Evolutionary conservation across 495 filamentous ascomycete genomes (phyloP).

Genomic region (Penicillium taxi): DNA sequence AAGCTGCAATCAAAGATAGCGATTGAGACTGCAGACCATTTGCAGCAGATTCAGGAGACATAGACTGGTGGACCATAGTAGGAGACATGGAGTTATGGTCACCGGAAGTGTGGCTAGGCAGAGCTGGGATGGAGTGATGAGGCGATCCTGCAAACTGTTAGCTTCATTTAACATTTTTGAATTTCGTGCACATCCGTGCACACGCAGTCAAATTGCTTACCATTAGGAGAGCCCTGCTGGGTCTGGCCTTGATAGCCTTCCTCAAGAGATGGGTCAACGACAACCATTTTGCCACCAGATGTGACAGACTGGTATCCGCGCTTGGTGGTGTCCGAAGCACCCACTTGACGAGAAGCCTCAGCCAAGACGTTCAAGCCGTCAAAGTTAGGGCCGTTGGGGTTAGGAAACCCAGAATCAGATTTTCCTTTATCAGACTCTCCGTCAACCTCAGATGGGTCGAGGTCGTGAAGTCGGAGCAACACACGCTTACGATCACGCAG

Average conservation of each 20-base stretch:
- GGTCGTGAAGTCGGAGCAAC: constrained; percentile 49
- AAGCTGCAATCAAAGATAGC: constrained; percentile 44
- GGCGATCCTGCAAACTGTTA: constrained; percentile 19
- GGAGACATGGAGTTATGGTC: constrained; percentile 37
- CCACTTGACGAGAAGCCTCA: constrained; percentile 70
- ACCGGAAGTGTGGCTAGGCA: constrained; percentile 25
- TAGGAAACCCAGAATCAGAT: constrained; percentile 32
- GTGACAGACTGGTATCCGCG: constrained; percentile 40
- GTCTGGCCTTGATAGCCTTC: constrained; percentile 36
- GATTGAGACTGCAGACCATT: constrained; percentile 40
- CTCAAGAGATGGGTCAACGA: constrained; percentile 42
- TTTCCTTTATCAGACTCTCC: constrained; percentile 33
- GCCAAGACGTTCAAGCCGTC: constrained; percentile 72
- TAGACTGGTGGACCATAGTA: constrained; percentile 29
- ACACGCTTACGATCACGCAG: constrained; percentile 59
- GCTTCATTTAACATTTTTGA: constrained; percentile 17
- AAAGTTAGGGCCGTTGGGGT: constrained; percentile 49
- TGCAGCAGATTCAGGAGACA: constrained; percentile 32
- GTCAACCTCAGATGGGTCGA: constrained; percentile 32
- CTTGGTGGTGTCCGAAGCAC: constrained; percentile 39
- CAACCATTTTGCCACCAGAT: constrained; percentile 40
- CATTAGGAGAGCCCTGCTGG: constrained; percentile 5
- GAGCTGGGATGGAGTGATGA: constrained; percentile 28
- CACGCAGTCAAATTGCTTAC: constrained; percentile 16
- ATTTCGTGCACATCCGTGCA: not conserved